A percentile compares a stretch with the other conserved stretches of the same genome.
These are phyloP conservation scores for Tolypocladium paradoxum DNA, from an alignment of 2,329 filamentous ascomycete species.

Conservation along the genomic window DNA sequence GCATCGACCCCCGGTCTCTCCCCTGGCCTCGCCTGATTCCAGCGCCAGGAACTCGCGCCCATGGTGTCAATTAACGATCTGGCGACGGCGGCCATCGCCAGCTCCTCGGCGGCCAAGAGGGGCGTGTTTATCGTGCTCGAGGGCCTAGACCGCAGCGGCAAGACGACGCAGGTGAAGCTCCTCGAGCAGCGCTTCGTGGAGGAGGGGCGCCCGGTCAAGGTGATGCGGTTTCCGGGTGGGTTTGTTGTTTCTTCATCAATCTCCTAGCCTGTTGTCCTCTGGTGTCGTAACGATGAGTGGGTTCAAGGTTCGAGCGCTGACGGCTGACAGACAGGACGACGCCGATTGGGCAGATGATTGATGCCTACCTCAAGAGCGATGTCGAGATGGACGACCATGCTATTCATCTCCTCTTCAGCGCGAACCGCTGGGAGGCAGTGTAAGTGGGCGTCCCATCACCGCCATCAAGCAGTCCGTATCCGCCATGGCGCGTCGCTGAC, in stretches of 20 bases:
- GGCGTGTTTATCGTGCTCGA: slow-evolving; percentile 78
- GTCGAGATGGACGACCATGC: slow-evolving; percentile 73
- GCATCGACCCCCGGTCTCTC: not conserved
- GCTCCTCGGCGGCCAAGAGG: slow-evolving; percentile 15
- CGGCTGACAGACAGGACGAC: slow-evolving; percentile 59
- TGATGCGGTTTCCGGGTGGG: slow-evolving; percentile 48
- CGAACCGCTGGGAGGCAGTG: slow-evolving; percentile 76
- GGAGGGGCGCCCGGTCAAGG: slow-evolving; percentile 36
- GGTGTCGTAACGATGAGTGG: not conserved
- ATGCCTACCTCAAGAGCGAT: slow-evolving; percentile 65
- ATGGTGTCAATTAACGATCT: slow-evolving; percentile 41
- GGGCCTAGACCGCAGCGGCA: slow-evolving; percentile 81
- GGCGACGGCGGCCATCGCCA: slow-evolving; percentile 26
- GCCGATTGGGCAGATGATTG: slow-evolving; percentile 78
- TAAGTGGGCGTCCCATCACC: slow-evolving; percentile 21
- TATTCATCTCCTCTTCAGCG: slow-evolving; percentile 82
- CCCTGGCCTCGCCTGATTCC: not conserved
- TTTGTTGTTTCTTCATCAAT: slow-evolving; percentile 6
- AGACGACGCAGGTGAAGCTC: slow-evolving; percentile 77
- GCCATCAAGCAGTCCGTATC: not conserved
- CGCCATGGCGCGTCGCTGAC: slow-evolving; percentile 3
- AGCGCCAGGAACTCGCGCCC: not conserved
- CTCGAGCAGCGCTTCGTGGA: slow-evolving; percentile 46
- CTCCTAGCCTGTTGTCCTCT: not conserved
- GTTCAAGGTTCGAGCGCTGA: not conserved